Evolutionary conservation across 2,329 filamentous ascomycete species (phyloP).

Genomic region (Fusarium subglutinans): DNA sequence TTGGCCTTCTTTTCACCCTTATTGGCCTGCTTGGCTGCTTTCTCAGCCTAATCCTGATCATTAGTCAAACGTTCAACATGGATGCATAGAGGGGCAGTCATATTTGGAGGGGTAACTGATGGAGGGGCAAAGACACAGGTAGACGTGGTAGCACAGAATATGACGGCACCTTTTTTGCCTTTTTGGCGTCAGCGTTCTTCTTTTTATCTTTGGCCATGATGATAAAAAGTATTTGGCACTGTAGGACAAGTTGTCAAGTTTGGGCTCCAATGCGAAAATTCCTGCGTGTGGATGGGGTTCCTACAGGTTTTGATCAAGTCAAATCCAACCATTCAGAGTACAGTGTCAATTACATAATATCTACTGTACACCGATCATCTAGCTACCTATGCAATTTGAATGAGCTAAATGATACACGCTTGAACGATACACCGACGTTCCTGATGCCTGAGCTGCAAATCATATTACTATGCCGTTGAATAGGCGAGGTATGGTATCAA

Average conservation of each 20-base stretch:
- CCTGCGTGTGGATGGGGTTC: slow-evolving; percentile 41
- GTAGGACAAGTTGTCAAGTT: slow-evolving; percentile 8
- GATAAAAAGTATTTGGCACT: not conserved
- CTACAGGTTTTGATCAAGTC: slow-evolving; percentile 42
- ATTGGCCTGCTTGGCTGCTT: slow-evolving; percentile 82
- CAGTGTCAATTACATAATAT: not conserved
- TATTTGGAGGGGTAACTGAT: slow-evolving; percentile 33
- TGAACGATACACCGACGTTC: not conserved
- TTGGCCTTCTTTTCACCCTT: slow-evolving; percentile 90
- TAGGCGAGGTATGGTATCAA: not conserved
- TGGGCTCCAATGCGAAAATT: slow-evolving; percentile 27
- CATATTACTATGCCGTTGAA: not conserved
- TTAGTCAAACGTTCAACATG: slow-evolving; percentile 21
- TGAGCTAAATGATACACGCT: not conserved
- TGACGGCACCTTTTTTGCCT: slow-evolving; percentile 57
- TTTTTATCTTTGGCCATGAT: slow-evolving; percentile 64
- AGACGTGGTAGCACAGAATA: slow-evolving; percentile 4
- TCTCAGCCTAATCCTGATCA: slow-evolving; percentile 59
- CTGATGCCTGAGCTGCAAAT: not conserved
- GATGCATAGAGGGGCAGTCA: slow-evolving; percentile 23
- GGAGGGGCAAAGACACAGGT: slow-evolving; percentile 22
- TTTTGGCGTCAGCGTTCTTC: slow-evolving; percentile 58
- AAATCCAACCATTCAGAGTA: slow-evolving; percentile 34
- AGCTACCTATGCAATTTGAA: not conserved
- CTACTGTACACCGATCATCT: slow-evolving; percentile 13